These are phyloP conservation scores for Carex littledalei DNA, from an alignment of 176 grass and related monocot genomes.

Conservation along the genomic window DNA sequence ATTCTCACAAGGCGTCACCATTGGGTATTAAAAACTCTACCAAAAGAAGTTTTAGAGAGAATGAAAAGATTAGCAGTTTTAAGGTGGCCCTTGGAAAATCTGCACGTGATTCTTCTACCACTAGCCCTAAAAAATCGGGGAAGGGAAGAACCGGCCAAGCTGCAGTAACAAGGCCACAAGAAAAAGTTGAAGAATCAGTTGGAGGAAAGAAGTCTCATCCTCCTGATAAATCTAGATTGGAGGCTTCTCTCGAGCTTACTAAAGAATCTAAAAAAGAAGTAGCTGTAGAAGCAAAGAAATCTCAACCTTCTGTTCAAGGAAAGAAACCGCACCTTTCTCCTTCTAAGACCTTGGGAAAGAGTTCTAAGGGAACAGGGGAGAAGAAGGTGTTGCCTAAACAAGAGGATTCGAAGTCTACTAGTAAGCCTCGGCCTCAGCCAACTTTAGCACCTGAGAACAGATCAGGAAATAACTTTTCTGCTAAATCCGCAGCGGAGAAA, in stretches of 20 bases:
- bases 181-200: slow-evolving; percentile 27
- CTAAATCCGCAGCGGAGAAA: slow-evolving; percentile 34
- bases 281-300: slow-evolving; percentile 56
- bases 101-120: slow-evolving; percentile 34
- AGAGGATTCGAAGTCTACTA: slow-evolving; percentile 46
- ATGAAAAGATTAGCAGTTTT: slow-evolving; percentile 43
- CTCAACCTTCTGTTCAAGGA: slow-evolving; percentile 36
- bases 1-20: slow-evolving; percentile 26
- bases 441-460: slow-evolving; percentile 34
- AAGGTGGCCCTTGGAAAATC: slow-evolving; percentile 41
- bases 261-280: slow-evolving; percentile 28
- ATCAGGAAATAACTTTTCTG: slow-evolving; percentile 31
- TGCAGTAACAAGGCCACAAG: slow-evolving; percentile 2
- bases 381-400: slow-evolving; percentile 47
- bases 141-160: background rate
- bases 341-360: slow-evolving; percentile 47
- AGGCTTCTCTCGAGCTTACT: slow-evolving; percentile 21
- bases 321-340: slow-evolving; percentile 54
- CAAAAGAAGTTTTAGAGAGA: slow-evolving; percentile 38
- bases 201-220: slow-evolving; percentile 27
- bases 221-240: slow-evolving; percentile 7
- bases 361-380: slow-evolving; percentile 44
- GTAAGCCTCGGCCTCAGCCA: slow-evolving; percentile 37
- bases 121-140: slow-evolving; percentile 40
- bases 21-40: slow-evolving; percentile 32